Evolutionary conservation across 345 rosid genomes (phyloP), one percentile per base, ranked within the genome.

Genomic region (Populus euphratica): DNA sequence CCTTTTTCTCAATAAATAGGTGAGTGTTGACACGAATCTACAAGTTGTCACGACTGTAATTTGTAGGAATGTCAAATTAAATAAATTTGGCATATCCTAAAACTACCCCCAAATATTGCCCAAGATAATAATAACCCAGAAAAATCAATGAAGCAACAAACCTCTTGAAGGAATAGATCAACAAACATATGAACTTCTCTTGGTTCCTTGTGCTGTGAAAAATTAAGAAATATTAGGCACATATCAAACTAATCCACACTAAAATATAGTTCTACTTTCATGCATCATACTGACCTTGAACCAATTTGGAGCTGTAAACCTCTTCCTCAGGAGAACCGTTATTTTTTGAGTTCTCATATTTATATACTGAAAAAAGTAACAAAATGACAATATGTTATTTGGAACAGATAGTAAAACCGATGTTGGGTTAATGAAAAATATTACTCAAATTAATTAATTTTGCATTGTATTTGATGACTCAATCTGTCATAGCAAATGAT

Each of bases 171-270:
- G 85, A 96, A 89, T 83, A 96, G 81, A 89, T 94, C 99, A 62
- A 92, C 97, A 81, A 86, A 94, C 99, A 96, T 94, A 71, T 96
- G 99, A 44, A 96, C 98, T 87, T 96, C 99, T 81, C 97, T 86
- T 25, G 99, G 99, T 87, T 96, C 99, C 91, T 92, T 96, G 86
- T 96, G 99, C 99, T 96, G 93, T 81, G 70, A 82, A 52, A 86
- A 74, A 75, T 80, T 50, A 73, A 74, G 68, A 80, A 72, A 69
- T 54, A 72, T 85, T 54, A 77, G 78, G 77, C 66, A 41, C 80
- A 36, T 59, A 20, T 64, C 36, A 79, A 56, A 9, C 69, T 41
- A 80, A 78, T 76, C 64, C 36, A 44, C 31, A 43, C 36, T 39
- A 49, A 59, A 63, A 76, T 21, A 54, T 17, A 71, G 73, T 54